Conservation (phyloP, 2,329 filamentous ascomycete genomes). For the Trichoderma koningii region DNA sequence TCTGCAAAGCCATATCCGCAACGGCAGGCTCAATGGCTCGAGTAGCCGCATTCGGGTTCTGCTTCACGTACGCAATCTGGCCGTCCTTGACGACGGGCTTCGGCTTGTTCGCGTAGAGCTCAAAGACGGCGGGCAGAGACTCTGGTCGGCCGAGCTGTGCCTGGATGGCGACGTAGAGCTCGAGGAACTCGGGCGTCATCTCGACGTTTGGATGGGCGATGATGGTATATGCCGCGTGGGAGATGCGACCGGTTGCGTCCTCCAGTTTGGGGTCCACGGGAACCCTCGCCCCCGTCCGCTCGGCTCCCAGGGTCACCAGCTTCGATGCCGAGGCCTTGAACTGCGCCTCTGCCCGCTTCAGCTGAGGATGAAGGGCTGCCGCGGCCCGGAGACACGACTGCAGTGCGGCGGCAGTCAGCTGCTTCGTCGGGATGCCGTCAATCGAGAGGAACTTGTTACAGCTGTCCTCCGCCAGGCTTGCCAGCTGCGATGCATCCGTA, state of each 20-base stretch:
- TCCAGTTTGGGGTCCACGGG: slow-evolving; percentile 42
- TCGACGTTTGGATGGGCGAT: slow-evolving; percentile 75
- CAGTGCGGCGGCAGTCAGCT: slow-evolving; percentile 48
- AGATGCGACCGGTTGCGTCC: slow-evolving; percentile 55
- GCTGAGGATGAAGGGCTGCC: slow-evolving; percentile 46
- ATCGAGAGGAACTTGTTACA: slow-evolving; percentile 48
- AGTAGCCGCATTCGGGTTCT: slow-evolving; percentile 67
- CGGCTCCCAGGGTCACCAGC: slow-evolving; percentile 51
- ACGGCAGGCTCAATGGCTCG: slow-evolving; percentile 72
- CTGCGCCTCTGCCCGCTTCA: slow-evolving; percentile 44
- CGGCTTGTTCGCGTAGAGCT: slow-evolving; percentile 82
- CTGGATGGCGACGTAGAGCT: slow-evolving; percentile 75
- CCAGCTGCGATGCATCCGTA: slow-evolving; percentile 46
- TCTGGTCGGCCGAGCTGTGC: slow-evolving; percentile 70
- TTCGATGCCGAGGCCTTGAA: slow-evolving; percentile 54
- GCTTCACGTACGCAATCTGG: slow-evolving; percentile 60
- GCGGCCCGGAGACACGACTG: slow-evolving; percentile 50
- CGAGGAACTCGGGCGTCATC: slow-evolving; percentile 72
- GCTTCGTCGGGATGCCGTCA: slow-evolving; percentile 48
- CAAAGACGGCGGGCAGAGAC: slow-evolving; percentile 76
- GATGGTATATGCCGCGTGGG: slow-evolving; percentile 66
- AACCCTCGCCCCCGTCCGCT: slow-evolving; percentile 39
- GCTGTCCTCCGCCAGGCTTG: slow-evolving; percentile 46
- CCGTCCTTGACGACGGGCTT: slow-evolving; percentile 63
- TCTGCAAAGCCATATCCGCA: slow-evolving; percentile 72